A percentile compares a stretch with the other conserved stretches of the same genome.
phyloP scores from a whole-genome alignment of 352 stramenopile species.

The Aphanomyces astaci region DNA sequence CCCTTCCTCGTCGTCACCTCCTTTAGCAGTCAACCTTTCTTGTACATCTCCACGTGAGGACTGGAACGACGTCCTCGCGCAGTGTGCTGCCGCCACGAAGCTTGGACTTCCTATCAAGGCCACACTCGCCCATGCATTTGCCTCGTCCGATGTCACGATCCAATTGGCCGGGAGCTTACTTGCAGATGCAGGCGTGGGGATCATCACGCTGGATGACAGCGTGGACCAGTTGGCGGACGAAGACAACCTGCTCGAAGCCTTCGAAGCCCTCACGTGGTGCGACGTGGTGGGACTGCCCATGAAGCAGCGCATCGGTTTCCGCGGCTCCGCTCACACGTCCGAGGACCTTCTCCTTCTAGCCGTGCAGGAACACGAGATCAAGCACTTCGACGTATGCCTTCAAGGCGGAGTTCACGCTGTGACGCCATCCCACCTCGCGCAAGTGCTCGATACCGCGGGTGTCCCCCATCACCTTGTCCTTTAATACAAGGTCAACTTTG shows the following conservation, averaged over 20 bases:
- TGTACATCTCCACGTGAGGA: neutral
- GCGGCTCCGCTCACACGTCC: neutral
- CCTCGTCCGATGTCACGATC: neutral
- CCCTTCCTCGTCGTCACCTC: neutral
- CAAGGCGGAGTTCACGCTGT: neutral
- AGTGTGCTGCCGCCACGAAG: neutral
- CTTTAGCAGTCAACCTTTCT: conserved; percentile 1
- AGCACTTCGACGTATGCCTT: conserved; percentile 13
- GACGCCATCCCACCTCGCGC: neutral
- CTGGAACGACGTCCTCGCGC: conserved; percentile 1
- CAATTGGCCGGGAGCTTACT: conserved; percentile 9
- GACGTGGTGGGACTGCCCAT: conserved; percentile 20
- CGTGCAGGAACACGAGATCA: neutral
- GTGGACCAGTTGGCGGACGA: neutral
- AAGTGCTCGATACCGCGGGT: neutral
- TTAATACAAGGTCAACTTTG: neutral
- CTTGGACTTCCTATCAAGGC: conserved; percentile 4
- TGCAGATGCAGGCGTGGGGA: conserved; percentile 1
- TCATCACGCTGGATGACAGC: conserved; percentile 1
- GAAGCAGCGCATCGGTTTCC: conserved; percentile 21
- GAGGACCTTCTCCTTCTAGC: conserved; percentile 1
- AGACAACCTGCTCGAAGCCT: conserved; percentile 11
- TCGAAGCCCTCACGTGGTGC: conserved; percentile 19
- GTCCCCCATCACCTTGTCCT: neutral
- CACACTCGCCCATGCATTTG: conserved; percentile 5